A percentile compares a stretch with the other conserved stretches of the same genome.
Evolutionary conservation across 2,329 filamentous ascomycete species (phyloP).

Genomic region (Aspergillus eucalypticola): DNA sequence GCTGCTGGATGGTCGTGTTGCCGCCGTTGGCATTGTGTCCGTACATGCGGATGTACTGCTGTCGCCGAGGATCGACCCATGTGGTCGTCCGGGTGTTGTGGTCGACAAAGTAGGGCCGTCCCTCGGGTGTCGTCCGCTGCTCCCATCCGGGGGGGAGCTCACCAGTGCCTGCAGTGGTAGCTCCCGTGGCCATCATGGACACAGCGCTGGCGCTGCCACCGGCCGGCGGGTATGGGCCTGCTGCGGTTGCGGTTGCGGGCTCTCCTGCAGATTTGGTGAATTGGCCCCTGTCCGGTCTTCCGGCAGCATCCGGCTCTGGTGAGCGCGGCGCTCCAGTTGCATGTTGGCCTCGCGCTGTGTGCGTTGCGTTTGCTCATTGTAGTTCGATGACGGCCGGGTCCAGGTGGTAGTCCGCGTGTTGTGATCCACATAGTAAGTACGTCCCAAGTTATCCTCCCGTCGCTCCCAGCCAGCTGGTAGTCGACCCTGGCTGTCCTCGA

Average conservation of each 20-base stretch:
- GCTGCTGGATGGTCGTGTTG: constrained; percentile 88
- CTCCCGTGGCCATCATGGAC: constrained; percentile 92
- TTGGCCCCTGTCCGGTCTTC: constrained; percentile 93
- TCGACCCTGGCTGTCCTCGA: constrained; percentile 93
- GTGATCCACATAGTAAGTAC: constrained; percentile 98
- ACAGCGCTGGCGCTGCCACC: constrained; percentile 56
- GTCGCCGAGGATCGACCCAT: constrained; percentile 94
- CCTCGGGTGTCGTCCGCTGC: constrained; percentile 91
- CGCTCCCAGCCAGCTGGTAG: constrained; percentile 94
- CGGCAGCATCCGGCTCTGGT: constrained; percentile 92
- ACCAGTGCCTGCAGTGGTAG: constrained; percentile 89
- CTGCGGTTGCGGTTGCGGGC: constrained; percentile 26
- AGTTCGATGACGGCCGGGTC: constrained; percentile 81
- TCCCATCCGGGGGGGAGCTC: constrained; percentile 97
- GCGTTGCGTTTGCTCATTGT: constrained; percentile 73
- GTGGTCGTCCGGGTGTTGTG: constrained; percentile 98
- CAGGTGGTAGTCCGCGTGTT: constrained; percentile 96
- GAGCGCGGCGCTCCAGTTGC: constrained; percentile 85
- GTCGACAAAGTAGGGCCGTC: constrained; percentile 93
- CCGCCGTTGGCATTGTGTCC: constrained; percentile 74
- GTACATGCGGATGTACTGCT: constrained; percentile 99
- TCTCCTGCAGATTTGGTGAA: constrained; percentile 72
- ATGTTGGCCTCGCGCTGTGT: constrained; percentile 85
- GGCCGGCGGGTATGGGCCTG: constrained; percentile 50
- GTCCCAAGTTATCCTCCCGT: constrained; percentile 87